Conservation (phyloP, 2,329 filamentous ascomycete genomes). For the Dryadomyces quercivorus region DNA sequence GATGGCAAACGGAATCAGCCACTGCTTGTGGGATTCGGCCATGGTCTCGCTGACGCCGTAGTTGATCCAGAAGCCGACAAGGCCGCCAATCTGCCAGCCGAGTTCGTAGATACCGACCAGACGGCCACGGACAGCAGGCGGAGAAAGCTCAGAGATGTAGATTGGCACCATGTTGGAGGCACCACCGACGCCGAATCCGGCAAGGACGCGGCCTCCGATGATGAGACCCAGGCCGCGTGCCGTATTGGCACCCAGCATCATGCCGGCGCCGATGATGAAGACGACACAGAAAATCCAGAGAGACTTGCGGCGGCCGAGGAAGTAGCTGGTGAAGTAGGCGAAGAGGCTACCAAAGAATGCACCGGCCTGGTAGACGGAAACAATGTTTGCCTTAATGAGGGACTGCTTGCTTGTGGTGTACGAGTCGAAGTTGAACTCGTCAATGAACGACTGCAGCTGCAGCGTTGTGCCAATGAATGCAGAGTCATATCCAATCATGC, state of each 20-base stretch:
- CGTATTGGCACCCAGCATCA: constrained; percentile 57
- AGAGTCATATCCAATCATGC: constrained; percentile 51
- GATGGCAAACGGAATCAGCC: constrained; percentile 53
- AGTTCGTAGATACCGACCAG: constrained; percentile 57
- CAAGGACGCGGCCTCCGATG: constrained; percentile 49
- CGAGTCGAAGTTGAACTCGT: constrained; percentile 52
- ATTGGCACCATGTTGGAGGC: constrained; percentile 52
- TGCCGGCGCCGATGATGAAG: constrained; percentile 58
- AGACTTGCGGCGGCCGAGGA: constrained; percentile 52
- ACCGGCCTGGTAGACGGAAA: constrained; percentile 70
- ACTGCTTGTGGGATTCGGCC: constrained; percentile 37
- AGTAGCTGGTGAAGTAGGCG: constrained; percentile 55
- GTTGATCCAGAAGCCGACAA: constrained; percentile 55
- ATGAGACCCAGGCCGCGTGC: constrained; percentile 52
- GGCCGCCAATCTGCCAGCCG: constrained; percentile 50
- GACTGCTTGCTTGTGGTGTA: constrained; percentile 37
- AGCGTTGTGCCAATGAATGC: constrained; percentile 72
- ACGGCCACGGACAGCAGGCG: constrained; percentile 50
- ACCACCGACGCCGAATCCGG: constrained; percentile 51
- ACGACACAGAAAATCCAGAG: constrained; percentile 48
- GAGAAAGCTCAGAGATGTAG: constrained; percentile 47
- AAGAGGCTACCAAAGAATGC: constrained; percentile 71
- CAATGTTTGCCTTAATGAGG: constrained; percentile 60
- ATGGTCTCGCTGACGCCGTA: constrained; percentile 46
- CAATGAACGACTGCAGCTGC: constrained; percentile 53